Evolutionary conservation across 495 filamentous ascomycete species (phyloP).

Genomic region (Podospora australis): DNA sequence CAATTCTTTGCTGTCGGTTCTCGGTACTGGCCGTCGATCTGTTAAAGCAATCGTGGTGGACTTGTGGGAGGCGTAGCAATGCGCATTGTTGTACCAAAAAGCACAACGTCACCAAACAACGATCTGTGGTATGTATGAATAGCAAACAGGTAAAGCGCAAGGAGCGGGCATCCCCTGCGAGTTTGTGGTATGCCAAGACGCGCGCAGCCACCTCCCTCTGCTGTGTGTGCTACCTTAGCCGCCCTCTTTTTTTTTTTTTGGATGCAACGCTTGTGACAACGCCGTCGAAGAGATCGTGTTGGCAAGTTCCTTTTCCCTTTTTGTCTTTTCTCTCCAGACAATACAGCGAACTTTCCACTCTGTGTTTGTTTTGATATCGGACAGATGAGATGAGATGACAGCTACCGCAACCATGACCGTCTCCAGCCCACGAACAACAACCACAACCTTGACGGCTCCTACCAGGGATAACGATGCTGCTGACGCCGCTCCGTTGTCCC

Average conservation of each 20-base stretch:
- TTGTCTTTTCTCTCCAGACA: too few relatives aligned
- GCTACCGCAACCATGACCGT: slow-evolving; percentile 5
- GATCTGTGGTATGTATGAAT: too few relatives aligned
- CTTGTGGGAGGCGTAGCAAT: slow-evolving; percentile 8
- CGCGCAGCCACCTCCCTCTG: neutral
- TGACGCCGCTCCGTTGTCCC: neutral
- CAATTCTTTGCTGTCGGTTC: neutral
- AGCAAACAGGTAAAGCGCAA: too few relatives aligned
- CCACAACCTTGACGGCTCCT: slow-evolving; percentile 8
- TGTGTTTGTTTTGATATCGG: too few relatives aligned
- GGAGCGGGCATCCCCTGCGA: neutral
- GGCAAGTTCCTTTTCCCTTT: too few relatives aligned
- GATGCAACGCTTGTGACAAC: too few relatives aligned
- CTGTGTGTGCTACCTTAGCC: neutral
- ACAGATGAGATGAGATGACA: too few relatives aligned
- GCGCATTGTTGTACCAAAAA: slow-evolving; percentile 9
- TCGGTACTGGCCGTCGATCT: slow-evolving; percentile 9
- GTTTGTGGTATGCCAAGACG: neutral
- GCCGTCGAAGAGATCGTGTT: too few relatives aligned
- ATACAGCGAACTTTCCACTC: too few relatives aligned
- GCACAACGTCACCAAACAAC: neutral
- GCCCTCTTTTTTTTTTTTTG: neutral
- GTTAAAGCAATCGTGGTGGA: slow-evolving; percentile 9
- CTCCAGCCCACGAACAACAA: slow-evolving; percentile 1
- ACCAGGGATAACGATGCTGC: neutral